phyloP scores from a whole-genome alignment of 2,329 filamentous ascomycete genomes.

The Conoideocrella luteorostrata region DNA sequence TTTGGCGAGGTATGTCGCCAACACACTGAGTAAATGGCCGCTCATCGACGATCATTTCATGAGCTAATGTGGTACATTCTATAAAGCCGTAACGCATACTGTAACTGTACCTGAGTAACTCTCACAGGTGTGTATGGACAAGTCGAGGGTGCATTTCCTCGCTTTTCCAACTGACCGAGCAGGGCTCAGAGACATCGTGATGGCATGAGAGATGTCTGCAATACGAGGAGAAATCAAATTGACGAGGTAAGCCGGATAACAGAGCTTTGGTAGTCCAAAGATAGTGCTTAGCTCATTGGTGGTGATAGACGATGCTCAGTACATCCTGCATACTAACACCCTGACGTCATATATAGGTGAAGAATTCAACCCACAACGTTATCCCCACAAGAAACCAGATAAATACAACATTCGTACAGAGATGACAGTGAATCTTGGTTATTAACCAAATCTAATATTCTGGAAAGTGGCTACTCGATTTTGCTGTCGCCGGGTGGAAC shows the following conservation, averaged over 20 bases:
- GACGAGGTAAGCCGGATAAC: conserved; percentile 70
- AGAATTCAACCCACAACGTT: conserved; percentile 63
- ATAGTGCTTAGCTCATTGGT: conserved; percentile 77
- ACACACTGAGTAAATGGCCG: too few species aligned
- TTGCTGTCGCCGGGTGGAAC: too few species aligned
- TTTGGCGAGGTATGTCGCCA: too few species aligned
- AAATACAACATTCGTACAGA: conserved; percentile 81
- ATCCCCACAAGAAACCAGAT: conserved; percentile 71
- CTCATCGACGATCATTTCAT: too few species aligned
- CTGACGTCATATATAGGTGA: conserved; percentile 70
- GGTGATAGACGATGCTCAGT: conserved; percentile 70
- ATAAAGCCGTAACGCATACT: too few species aligned
- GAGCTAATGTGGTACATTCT: too few species aligned
- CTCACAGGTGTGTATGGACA: too few species aligned
- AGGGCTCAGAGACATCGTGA: conserved; percentile 71
- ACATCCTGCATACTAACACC: conserved; percentile 59
- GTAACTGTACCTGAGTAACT: conserved; percentile 70
- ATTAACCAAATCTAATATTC: too few species aligned
- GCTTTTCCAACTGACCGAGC: conserved; percentile 74
- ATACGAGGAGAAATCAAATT: conserved; percentile 92
- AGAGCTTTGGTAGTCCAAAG: conserved; percentile 71
- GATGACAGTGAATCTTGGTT: conserved; percentile 71
- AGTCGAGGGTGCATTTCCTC: conserved; percentile 79
- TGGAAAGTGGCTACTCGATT: too few species aligned
- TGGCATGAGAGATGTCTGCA: conserved; percentile 71